A percentile compares a stretch with the other conserved stretches of the same genome.
These are phyloP conservation scores for Passiflora organensis DNA, from an alignment of 345 rosid genomes.

Conservation along the genomic window DNA sequence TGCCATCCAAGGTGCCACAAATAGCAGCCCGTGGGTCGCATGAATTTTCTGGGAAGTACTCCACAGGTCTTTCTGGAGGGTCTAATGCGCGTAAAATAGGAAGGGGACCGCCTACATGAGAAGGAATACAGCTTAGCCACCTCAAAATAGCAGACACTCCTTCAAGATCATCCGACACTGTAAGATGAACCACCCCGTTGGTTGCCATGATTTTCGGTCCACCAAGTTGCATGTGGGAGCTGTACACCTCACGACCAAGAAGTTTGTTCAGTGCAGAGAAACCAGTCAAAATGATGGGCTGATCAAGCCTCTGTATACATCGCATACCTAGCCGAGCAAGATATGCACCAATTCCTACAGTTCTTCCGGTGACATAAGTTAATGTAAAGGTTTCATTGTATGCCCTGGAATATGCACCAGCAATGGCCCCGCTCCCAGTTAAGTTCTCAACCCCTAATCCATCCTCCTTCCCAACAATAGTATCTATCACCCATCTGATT, in stretches of 20 bases:
- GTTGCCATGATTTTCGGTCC: slow-evolving; percentile 99
- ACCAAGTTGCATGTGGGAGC: slow-evolving; percentile 99
- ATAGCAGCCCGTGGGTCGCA: slow-evolving; percentile 99
- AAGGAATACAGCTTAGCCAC: slow-evolving; percentile 92
- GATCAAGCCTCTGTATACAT: slow-evolving; percentile 98
- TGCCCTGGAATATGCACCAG: slow-evolving; percentile 96
- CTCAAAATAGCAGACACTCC: slow-evolving; percentile 86
- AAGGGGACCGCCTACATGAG: slow-evolving; percentile 68
- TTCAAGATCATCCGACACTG: slow-evolving; percentile 97
- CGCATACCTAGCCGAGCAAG: slow-evolving; percentile 99
- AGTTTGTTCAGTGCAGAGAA: slow-evolving; percentile 97
- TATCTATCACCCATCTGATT: slow-evolving; percentile 88
- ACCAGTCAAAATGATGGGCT: slow-evolving; percentile 96
- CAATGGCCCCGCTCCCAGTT: slow-evolving; percentile 97
- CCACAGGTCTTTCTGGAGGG: slow-evolving; percentile 85
- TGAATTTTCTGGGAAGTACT: slow-evolving; percentile 77
- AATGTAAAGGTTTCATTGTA: slow-evolving; percentile 92
- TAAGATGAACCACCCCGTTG: slow-evolving; percentile 95
- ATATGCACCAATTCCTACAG: slow-evolving; percentile 98
- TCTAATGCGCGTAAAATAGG: slow-evolving; percentile 63
- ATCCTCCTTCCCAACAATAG: slow-evolving; percentile 93
- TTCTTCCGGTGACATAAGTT: slow-evolving; percentile 92
- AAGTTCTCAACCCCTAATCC: slow-evolving; percentile 96
- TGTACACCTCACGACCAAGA: slow-evolving; percentile 98
- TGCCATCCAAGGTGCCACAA: slow-evolving; percentile 51